Percentiles rank a stretch among this genome's conserved stretches.
Conservation (phyloP, 2,329 filamentous ascomycete genomes). For the Botryotinia convoluta region DNA sequence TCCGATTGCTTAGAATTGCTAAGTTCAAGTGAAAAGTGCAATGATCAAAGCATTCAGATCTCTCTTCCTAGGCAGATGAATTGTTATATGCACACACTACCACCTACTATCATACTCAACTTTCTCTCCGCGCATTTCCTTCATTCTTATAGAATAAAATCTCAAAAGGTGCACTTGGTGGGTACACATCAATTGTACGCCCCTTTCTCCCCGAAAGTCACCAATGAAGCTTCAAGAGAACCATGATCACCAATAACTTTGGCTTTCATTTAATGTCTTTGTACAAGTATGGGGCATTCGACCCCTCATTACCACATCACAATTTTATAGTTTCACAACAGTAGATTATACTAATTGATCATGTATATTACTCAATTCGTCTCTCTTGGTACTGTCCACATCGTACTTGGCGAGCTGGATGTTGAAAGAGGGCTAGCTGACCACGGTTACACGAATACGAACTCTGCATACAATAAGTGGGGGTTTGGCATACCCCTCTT, state of each 20-base stretch:
- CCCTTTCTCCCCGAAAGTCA: neutral
- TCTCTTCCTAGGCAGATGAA: neutral
- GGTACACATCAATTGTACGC: neutral
- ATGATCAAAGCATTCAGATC: neutral
- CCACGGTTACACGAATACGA: neutral
- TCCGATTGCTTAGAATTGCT: neutral
- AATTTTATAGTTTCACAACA: neutral
- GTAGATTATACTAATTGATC: neutral
- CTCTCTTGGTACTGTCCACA: neutral
- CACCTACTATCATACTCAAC: neutral
- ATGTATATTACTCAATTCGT: neutral
- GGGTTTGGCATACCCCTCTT: neutral
- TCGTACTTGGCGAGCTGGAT: neutral
- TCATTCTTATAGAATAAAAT: neutral
- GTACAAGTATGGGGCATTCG: neutral
- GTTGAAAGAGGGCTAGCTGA: neutral
- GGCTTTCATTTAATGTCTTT: neutral
- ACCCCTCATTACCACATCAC: neutral
- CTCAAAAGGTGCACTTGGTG: neutral
- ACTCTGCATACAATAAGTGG: neutral
- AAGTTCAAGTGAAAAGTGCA: neutral
- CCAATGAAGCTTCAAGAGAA: neutral
- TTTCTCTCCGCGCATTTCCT: neutral
- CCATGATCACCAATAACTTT: accelerated
- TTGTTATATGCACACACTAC: neutral